Base-by-base conservation (phyloP, 139 green algal genomes). In the Volvox reticuliferus region DNA sequence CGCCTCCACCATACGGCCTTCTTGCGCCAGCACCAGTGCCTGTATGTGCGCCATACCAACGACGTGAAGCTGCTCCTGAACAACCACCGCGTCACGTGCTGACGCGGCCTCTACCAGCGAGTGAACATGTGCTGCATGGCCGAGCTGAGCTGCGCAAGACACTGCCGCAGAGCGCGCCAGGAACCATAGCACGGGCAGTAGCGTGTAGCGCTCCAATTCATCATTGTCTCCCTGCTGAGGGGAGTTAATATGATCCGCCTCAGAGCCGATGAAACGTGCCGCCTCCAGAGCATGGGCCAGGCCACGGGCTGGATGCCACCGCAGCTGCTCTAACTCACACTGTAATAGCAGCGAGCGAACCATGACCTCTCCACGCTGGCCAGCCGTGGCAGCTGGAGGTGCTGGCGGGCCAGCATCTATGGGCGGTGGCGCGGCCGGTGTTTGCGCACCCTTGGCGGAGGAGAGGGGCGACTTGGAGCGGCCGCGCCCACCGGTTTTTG, bases 171-270 rank as follows among this genome's bases (percentile, higher is more conserved):
- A 32, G 26, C 87, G 87, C 28, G 61, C 87, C 36, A 84, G 50
- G 79, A 94, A 77, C 92, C 92, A 94, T 50, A 93, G 67, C 28
- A 22, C 36, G 12, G 90, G 81, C 17, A 44, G 14, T 30, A 94
- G 68, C 22, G 87, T 16, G 36, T 89, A 82, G 17, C 92, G 87
- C 82, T 94, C 90, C 68, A 83, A 87, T 61, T 93, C 92, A 62
- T 94, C 92, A 61, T 94, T 94, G n/a, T 93, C 92, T 22, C 71
- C 68, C 55, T 86, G 87, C 81, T 92, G 77, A 26, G 79, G 50
- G 1, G 26, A 63, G 44, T 87, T 87, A 26, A 91, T 19, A 28
- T 50, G 12, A 17, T 91, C 92, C 35, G 92, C 88, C 26, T 87
- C 22, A 1, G 32, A 35, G 12, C 88, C 88, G 35, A 92, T 28